A percentile compares a stretch with the other conserved stretches of the same genome.
Conservation (phyloP, 257 asterid species). For the Plantago major region DNA sequence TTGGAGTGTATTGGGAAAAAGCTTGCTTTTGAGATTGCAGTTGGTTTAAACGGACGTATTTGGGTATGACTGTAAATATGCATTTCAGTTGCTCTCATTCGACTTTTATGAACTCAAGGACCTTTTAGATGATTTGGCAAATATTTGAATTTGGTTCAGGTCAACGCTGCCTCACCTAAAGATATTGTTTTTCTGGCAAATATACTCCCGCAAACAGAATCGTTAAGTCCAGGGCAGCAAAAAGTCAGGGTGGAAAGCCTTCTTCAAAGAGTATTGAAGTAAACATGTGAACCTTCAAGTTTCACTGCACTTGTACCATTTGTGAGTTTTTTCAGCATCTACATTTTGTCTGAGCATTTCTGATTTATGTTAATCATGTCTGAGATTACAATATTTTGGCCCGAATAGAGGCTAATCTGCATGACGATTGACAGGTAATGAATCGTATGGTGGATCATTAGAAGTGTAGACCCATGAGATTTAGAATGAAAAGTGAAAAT, state of each 20-base stretch:
- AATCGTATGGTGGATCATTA: too few species aligned
- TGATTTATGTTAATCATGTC: too few species aligned
- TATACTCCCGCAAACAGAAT: conserved; percentile 76
- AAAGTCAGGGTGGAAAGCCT: conserved; percentile 74
- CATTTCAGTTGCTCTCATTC: conserved; percentile 12
- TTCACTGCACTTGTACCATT: not conserved
- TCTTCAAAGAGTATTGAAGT: conserved; percentile 54
- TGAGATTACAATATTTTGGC: too few species aligned
- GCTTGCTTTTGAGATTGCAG: conserved; percentile 89
- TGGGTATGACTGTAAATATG: conserved; percentile 56
- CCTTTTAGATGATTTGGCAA: conserved; percentile 2
- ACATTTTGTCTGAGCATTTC: too few species aligned
- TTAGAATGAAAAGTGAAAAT: too few species aligned
- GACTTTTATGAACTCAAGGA: not conserved
- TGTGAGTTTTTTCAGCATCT: conserved; percentile 11
- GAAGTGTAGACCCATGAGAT: too few species aligned
- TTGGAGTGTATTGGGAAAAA: conserved; percentile 90
- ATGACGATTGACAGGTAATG: too few species aligned
- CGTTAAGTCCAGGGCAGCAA: conserved; percentile 75
- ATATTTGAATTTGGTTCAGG: conserved; percentile 32
- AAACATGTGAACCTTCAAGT: not conserved
- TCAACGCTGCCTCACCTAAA: conserved; percentile 68
- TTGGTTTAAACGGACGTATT: conserved; percentile 88
- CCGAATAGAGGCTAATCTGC: too few species aligned
- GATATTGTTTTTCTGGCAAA: conserved; percentile 68